These are phyloP conservation scores for Teratosphaeriaceae sp. DNA, from an alignment of 2,329 filamentous ascomycete genomes.

Conservation along the genomic window DNA sequence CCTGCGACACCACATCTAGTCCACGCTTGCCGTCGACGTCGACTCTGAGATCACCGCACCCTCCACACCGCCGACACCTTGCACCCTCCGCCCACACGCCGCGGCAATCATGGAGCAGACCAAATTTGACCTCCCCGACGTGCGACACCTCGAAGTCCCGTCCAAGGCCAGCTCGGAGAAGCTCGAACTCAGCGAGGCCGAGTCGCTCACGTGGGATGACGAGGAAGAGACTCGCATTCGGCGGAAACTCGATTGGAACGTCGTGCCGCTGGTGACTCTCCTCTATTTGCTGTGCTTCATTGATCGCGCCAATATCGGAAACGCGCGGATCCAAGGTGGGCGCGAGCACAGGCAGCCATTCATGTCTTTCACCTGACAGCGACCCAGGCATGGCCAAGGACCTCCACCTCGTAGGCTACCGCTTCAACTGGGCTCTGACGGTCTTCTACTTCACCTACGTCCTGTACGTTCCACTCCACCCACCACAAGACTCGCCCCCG, in stretches of 20 bases:
- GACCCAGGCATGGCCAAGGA: slow-evolving; percentile 33
- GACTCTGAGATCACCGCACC: no score
- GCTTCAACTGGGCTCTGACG: slow-evolving; percentile 32
- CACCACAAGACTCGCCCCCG: slow-evolving; percentile 7
- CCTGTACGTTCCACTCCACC: no score
- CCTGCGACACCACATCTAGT: not conserved
- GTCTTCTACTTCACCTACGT: slow-evolving; percentile 36
- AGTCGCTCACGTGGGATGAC: slow-evolving; percentile 7
- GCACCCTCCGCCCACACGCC: no score
- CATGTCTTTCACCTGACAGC: not conserved
- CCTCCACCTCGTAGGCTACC: slow-evolving; percentile 23
- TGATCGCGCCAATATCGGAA: slow-evolving; percentile 35
- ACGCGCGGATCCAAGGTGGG: slow-evolving; percentile 21
- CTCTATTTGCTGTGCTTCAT: slow-evolving; percentile 54
- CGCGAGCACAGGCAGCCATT: not conserved
- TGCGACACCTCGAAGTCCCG: not conserved
- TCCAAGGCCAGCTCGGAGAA: not conserved
- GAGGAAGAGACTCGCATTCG: slow-evolving; percentile 23
- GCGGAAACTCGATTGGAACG: slow-evolving; percentile 34
- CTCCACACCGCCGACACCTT: no score
- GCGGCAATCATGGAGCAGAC: not conserved
- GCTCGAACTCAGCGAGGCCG: not conserved
- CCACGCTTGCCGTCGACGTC: not conserved
- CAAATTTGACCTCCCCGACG: not conserved
- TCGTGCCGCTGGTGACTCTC: slow-evolving; percentile 54